Evolutionary conservation across 2,329 filamentous ascomycete species (phyloP).

Genomic region (Purpureocillium lavendulum): DNA sequence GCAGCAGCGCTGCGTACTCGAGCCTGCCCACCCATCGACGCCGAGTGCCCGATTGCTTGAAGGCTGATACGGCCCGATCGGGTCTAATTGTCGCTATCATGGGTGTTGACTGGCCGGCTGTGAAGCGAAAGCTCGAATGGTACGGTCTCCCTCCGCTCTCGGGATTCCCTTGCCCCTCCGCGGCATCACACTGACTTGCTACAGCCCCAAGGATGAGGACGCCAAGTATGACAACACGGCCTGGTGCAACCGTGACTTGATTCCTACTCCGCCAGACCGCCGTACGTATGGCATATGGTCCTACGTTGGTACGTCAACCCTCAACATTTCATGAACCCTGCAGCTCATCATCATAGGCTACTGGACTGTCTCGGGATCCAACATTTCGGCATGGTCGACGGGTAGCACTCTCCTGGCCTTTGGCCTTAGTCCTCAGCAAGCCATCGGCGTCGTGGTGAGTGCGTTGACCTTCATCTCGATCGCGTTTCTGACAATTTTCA

Average conservation of each 20-base stretch:
- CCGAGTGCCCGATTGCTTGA: too few relatives aligned
- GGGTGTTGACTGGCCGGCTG: too few relatives aligned
- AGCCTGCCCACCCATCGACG: too few relatives aligned
- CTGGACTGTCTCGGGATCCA: constrained; percentile 15
- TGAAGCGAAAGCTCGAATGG: too few relatives aligned
- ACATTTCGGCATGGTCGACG: constrained; percentile 15
- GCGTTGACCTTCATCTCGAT: neutral
- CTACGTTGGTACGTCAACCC: constrained; percentile 14
- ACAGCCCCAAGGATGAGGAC: constrained; percentile 15
- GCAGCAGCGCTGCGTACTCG: too few relatives aligned
- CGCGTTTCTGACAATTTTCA: neutral
- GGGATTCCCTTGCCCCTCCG: too few relatives aligned
- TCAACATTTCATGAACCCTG: neutral
- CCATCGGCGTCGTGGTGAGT: constrained; percentile 15
- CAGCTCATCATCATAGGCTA: constrained; percentile 7
- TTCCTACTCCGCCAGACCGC: constrained; percentile 17
- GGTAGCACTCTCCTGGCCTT: constrained; percentile 16
- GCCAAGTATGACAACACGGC: constrained; percentile 20
- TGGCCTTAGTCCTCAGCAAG: constrained; percentile 17
- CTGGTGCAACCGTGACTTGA: constrained; percentile 23
- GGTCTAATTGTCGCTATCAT: too few relatives aligned
- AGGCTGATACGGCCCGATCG: too few relatives aligned
- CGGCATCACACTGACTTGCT: neutral
- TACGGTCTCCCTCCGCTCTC: too few relatives aligned
- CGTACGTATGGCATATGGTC: constrained; percentile 16